Percentiles rank a stretch among this genome's conserved stretches.
phyloP scores from a whole-genome alignment of 352 stramenopile species.

The Discostella stelligera region DNA sequence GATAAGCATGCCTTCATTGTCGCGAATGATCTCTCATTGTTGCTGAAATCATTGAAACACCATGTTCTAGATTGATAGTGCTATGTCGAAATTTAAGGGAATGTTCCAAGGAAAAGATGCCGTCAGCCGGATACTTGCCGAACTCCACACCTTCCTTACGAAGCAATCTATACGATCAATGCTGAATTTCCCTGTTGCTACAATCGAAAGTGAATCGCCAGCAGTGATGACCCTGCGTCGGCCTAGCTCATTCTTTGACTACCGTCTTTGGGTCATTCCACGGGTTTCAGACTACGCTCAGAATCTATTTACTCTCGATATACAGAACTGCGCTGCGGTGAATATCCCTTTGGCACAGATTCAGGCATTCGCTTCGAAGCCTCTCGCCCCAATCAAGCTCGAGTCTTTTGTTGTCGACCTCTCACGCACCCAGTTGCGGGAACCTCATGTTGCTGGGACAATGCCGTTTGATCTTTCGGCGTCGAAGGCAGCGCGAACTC shows the following conservation, averaged over 20 bases:
- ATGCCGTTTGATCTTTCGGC: conserved; percentile 92
- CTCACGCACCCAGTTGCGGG: conserved; percentile 67
- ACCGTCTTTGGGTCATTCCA: conserved; percentile 84
- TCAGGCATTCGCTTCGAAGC: conserved; percentile 78
- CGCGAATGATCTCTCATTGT: background rate
- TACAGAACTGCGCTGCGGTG: conserved; percentile 81
- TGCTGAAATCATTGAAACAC: background rate
- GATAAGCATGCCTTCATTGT: background rate
- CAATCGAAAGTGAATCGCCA: conserved; percentile 58
- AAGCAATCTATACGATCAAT: conserved; percentile 76
- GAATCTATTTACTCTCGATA: conserved; percentile 61
- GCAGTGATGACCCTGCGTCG: conserved; percentile 78
- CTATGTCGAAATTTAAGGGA: conserved; percentile 86
- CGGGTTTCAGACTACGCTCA: conserved; percentile 83
- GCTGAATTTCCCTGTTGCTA: conserved; percentile 68
- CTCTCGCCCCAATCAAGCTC: conserved; percentile 82
- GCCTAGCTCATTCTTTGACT: conserved; percentile 79
- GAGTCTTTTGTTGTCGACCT: conserved; percentile 79
- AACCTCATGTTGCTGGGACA: conserved; percentile 62
- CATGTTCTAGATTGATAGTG: conserved; percentile 61
- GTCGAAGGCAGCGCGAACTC: conserved; percentile 88
- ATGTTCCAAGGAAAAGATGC: conserved; percentile 87
- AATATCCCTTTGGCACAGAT: conserved; percentile 84
- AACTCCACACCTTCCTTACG: conserved; percentile 80
- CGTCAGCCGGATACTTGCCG: conserved; percentile 76